Base-by-base conservation (phyloP, 768 basidiomycete genomes). In the Auricularia sp. region DNA sequence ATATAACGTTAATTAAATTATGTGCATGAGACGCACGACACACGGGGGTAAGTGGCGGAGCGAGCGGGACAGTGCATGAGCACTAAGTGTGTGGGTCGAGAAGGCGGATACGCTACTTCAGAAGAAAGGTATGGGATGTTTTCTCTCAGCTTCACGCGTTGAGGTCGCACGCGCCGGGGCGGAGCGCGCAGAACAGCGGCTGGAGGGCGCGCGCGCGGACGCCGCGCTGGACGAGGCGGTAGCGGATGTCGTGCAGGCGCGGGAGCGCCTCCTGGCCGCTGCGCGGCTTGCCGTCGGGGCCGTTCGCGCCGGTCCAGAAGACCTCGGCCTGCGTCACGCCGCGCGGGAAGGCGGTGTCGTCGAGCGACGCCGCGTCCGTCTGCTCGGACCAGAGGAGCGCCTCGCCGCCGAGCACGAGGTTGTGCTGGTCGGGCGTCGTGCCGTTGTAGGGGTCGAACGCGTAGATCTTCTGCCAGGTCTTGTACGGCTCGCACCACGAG, bases 391-490 rank as follows among this genome's bases (percentile, higher is more conserved):
- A 91, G 2, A 91, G 77, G 1, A 85, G 79, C 23, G 56, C 56
- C 14, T 29, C 34, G 29, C 88, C 91, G 39, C 91, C 90, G 8
- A 90, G 78, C 18, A 92, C 83, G 42, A 88, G 81, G 3, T 77
- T 67, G 1, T 74, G 72, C 68, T 88, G 77, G 3, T 70, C 68
- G 0, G 78, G 69, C 3, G 77, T 79, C 60, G 90, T 69, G 70
- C 80, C 83, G n/a, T 78, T 80, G 51, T 79, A 77, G 1, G 90
- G 90, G 70, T 93, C 80, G 74, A 91, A 92, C 3, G 85, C 83
- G 74, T 87, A 88, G 1, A 87, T 87, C 74, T 84, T 81, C 70
- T 87, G 84, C 90, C 90, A 92, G 5, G 84, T 84, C 73, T 90
- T 90, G 83, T 86, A 90, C 0, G 87, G 87, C 68, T 87, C 86